Percentiles rank a stretch among this genome's conserved stretches.
These are phyloP conservation scores for Aureobasidium sp. DNA, from an alignment of 2,329 filamentous ascomycete genomes.

Conservation along the genomic window DNA sequence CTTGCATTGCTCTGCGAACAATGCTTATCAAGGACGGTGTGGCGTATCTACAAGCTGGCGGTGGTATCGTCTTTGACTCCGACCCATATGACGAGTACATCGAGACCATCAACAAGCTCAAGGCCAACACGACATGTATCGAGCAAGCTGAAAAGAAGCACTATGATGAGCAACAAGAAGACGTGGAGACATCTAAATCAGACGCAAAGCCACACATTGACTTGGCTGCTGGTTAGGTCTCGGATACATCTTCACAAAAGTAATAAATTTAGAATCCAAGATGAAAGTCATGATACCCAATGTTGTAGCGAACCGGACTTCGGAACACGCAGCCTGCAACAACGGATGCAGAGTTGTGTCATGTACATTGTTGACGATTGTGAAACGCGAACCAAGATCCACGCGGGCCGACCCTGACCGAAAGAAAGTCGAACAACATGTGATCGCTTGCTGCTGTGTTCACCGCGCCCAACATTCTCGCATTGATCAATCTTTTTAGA, in stretches of 20 bases:
- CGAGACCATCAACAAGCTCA: constrained; percentile 94
- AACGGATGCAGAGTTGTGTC: neutral
- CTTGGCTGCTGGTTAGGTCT: constrained; percentile 11
- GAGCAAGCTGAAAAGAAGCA: constrained; percentile 69
- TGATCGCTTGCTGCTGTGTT: too few relatives aligned
- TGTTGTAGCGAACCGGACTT: neutral
- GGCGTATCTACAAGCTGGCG: constrained; percentile 81
- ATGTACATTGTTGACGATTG: neutral
- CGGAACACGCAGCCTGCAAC: too few relatives aligned
- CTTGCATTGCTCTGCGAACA: constrained; percentile 72
- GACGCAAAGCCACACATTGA: constrained; percentile 14
- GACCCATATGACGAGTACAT: constrained; percentile 87
- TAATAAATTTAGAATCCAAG: neutral
- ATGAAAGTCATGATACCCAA: constrained; percentile 5
- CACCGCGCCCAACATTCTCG: too few relatives aligned
- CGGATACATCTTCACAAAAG: neutral
- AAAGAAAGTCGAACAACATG: too few relatives aligned
- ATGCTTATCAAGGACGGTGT: constrained; percentile 91
- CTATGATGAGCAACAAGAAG: constrained; percentile 37
- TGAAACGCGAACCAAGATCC: too few relatives aligned
- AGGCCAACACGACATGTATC: constrained; percentile 83
- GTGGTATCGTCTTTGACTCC: constrained; percentile 90
- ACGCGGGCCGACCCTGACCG: too few relatives aligned
- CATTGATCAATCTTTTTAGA: too few relatives aligned
- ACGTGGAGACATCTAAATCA: neutral